A percentile compares a stretch with the other conserved stretches of the same genome.
Conservation (phyloP, 2,329 filamentous ascomycete genomes). For the Diaporthe eres region DNA sequence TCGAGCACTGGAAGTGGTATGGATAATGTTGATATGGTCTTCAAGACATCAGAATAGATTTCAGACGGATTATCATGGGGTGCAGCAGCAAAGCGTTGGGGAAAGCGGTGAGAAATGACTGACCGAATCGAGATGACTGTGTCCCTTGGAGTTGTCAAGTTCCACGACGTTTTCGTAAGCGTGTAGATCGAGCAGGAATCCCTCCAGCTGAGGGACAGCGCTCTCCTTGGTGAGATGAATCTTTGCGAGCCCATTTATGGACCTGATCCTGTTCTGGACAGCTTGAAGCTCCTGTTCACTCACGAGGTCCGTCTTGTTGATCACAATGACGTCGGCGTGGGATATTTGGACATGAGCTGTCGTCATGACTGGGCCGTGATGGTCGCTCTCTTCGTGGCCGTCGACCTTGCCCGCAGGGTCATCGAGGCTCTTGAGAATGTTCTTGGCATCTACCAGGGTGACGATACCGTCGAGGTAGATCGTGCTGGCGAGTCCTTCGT, state of each 20-base stretch:
- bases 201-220: conserved; percentile 85
- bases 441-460: conserved; percentile 95
- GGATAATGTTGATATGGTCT: conserved; percentile 89
- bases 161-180: conserved; percentile 88
- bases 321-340: conserved; percentile 93
- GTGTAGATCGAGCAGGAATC: conserved; percentile 88
- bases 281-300: conserved; percentile 75
- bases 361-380: conserved; percentile 79
- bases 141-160: conserved; percentile 80
- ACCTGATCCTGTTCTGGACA: conserved; percentile 79
- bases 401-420: conserved; percentile 72
- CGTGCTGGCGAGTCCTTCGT: conserved; percentile 92
- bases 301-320: conserved; percentile 95
- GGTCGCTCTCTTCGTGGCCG: conserved; percentile 64
- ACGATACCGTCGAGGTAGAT: conserved; percentile 98
- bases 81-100: not conserved
- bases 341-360: conserved; percentile 97
- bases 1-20: conserved; percentile 75
- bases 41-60: not conserved
- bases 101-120: conserved; percentile 47
- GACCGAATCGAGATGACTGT: conserved; percentile 92
- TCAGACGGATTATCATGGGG: too few relatives aligned
- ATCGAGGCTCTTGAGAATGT: conserved; percentile 86
- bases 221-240: conserved; percentile 87
- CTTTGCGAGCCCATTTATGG: conserved; percentile 92